Base-by-base conservation (phyloP, 805 yeast genomes). In the Jamesozyma spencerorum region DNA sequence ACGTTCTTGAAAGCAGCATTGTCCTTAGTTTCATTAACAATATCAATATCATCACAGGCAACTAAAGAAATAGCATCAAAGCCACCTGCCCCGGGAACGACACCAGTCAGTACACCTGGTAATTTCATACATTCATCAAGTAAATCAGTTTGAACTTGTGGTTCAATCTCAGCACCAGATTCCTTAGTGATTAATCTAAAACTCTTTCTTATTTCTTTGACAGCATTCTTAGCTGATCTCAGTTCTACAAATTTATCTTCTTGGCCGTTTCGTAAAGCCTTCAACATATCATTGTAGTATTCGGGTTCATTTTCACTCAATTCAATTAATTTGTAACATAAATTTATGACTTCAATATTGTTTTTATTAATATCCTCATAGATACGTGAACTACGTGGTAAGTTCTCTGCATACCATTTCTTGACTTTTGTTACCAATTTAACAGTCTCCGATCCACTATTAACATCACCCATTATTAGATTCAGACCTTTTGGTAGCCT, bases 61-160 rank as follows among this genome's bases (percentile, higher is more conserved):
- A 92, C 60, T 20, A 90, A 53, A 41, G 94, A 75, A 15, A 92
- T 75, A 1, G 98, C 98, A 65, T 92, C 98, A 56, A 79, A 83
- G 0, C 98, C 98, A 20, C 98, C 98, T 0, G 98, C 98, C 2
- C 98, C 98, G 0, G 98, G 98, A 3, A 92, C 95, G 27, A 92
- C 88, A n/a, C 95, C 97, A 0, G 95, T 94, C 15, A 90, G 50
- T 24, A 86, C 92, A 13, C 98, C 98, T 0, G 66, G 66, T 17
- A 85, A 55, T 7, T 60, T 48, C 31, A 70, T 58, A 43, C 83
- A 77, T 14, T 65, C 58, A 53, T 90, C 77, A 6, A 92, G 63
- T 5, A 92, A 66, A 1, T 49, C 44, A 0, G 95, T 84, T 61
- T 92, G 98, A 17, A 70, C 65, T 2, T 55, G 60, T 0, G 98